Evolutionary conservation across 1,284 basidiomycete species (phyloP), one percentile per base, ranked within the genome.

Genomic region (Puccinia triticina): DNA sequence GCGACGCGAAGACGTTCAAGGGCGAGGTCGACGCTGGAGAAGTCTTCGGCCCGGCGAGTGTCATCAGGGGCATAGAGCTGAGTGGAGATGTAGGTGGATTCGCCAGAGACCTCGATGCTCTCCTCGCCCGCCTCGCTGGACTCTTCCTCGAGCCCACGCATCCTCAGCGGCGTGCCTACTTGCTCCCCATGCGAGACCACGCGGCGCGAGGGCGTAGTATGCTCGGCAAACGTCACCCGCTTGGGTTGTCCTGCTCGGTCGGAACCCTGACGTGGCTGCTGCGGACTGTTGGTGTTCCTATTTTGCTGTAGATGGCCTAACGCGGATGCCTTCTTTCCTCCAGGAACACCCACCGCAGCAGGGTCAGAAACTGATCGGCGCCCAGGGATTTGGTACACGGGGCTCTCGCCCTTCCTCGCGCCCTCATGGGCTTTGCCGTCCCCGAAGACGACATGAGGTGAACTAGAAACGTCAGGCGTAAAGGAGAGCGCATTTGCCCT

Each of bases 201-300:
- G 5, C 73, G 57, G 8, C 73, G 72, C 7, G 73, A 40, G 29
- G 71, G 57, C 48, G 46, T 57, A 29, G n/a, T 50, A 14, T 76
- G 59, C 61, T 82, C 80, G 18, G 80, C 72, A 59, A 82, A 82
- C 18, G 80, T 82, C 29, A 82, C 80, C 50, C 80, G 80, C 37
- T 82, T 82, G 10, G 74, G 32, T 32, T 64, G 43, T 3, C 37
- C 46, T 21, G 73, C 26, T 8, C 55, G 53, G 2, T 75, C 73
- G 11, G 34, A n/a, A n/a, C 23, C 37, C 14, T 23, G 57, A 4
- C 59, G 34, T 4, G 14, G 2, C 26, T 32, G n/a, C 1, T 46
- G 59, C 2, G 32, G 74, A 48, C 37, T 64, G 18, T 29, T 64
- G 2, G 55, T 11, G 50, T 48, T 55, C 16, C 73, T 29, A 16